phyloP scores from a whole-genome alignment of 2,329 filamentous ascomycete species.

The Aureobasidium lini region DNA sequence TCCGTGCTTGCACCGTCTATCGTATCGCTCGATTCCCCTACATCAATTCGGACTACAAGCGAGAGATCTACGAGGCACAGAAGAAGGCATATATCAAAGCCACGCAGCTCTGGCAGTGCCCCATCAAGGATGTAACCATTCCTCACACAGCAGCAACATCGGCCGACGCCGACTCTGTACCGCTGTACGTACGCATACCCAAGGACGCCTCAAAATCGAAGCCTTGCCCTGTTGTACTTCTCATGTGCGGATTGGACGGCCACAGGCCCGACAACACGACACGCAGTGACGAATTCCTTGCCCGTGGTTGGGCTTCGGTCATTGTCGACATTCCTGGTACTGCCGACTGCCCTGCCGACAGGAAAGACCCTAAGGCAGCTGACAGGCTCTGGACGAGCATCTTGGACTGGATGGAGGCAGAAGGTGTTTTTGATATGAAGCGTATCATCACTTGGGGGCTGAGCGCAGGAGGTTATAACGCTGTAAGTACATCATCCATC shows the following conservation, averaged over 20 bases:
- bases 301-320: constrained; percentile 55
- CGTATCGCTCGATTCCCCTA: constrained; percentile 32
- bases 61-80: constrained; percentile 28
- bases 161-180: constrained; percentile 29
- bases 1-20: constrained; percentile 31
- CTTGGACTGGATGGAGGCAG: constrained; percentile 50
- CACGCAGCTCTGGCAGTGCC: constrained; percentile 27
- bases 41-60: constrained; percentile 30
- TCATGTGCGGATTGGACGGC: constrained; percentile 56
- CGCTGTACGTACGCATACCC: constrained; percentile 33
- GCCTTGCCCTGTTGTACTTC: constrained; percentile 43
- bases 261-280: constrained; percentile 56
- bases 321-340: constrained; percentile 56
- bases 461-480: constrained; percentile 61
- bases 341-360: constrained; percentile 59
- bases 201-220: constrained; percentile 23
- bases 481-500: constrained; percentile 31
- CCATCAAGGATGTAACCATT: constrained; percentile 32
- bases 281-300: constrained; percentile 54
- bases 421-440: constrained; percentile 48
- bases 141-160: constrained; percentile 30
- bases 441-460: constrained; percentile 58
- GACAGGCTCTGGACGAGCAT: constrained; percentile 58
- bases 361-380: constrained; percentile 49
- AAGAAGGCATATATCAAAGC: constrained; percentile 32